A percentile compares a stretch with the other conserved stretches of the same genome.
phyloP scores from a whole-genome alignment of 1,139 yeast genomes.

The Diutina sp. region DNA sequence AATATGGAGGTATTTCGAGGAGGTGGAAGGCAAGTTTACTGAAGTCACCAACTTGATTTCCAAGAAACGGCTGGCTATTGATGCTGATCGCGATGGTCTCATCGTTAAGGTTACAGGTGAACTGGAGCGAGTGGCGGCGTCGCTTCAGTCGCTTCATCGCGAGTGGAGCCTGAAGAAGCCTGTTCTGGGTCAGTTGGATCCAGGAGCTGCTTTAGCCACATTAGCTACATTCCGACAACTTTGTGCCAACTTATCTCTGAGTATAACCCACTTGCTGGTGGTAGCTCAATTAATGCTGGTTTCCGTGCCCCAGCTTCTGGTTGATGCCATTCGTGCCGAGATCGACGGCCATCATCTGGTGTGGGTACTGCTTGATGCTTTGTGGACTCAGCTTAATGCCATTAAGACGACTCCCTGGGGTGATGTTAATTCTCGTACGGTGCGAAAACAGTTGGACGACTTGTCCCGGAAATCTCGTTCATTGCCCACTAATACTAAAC shows the following conservation, averaged over 20 bases:
- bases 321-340: background rate
- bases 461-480: background rate
- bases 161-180: slow-evolving; percentile 45
- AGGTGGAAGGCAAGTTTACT: slow-evolving; percentile 38
- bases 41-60: slow-evolving; percentile 31
- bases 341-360: background rate
- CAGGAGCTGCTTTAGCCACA: slow-evolving; percentile 36
- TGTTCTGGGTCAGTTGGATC: slow-evolving; percentile 25
- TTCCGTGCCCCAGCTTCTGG: background rate
- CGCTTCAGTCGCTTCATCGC: slow-evolving; percentile 12
- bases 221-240: slow-evolving; percentile 29
- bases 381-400: background rate
- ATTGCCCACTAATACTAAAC: background rate
- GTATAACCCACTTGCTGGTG: slow-evolving; percentile 3
- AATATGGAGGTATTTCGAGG: slow-evolving; percentile 55
- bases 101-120: slow-evolving; percentile 29
- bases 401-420: background rate
- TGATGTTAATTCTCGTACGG: background rate
- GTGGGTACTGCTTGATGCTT: slow-evolving; percentile 29
- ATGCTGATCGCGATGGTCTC: slow-evolving; percentile 29
- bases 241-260: slow-evolving; percentile 8
- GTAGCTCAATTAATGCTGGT: slow-evolving; percentile 14
- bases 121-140: slow-evolving; percentile 22
- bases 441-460: background rate
- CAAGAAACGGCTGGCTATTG: slow-evolving; percentile 24